These are phyloP conservation scores for Yamadazyma tumulicola DNA, from an alignment of 805 yeast species.

Conservation along the genomic window DNA sequence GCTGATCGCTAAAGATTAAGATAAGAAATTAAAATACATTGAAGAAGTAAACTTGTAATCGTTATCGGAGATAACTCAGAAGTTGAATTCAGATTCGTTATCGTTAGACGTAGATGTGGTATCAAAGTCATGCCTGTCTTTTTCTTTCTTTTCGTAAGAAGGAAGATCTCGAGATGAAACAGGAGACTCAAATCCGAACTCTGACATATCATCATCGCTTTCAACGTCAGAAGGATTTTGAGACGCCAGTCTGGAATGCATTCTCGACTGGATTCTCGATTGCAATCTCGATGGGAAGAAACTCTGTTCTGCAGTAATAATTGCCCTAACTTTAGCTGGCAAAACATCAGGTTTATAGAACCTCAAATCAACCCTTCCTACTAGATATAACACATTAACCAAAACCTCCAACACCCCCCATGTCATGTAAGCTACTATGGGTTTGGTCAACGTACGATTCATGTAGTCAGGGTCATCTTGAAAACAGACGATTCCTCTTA, in stretches of 20 bases:
- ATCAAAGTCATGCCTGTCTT: constrained; percentile 12
- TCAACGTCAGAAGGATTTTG: constrained; percentile 20
- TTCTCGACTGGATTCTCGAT: no score
- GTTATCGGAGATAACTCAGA: no score
- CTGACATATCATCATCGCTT: constrained; percentile 12
- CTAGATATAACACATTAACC: constrained; percentile 52
- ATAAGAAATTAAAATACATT: no score
- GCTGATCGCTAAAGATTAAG: no score
- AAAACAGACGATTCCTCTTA: constrained; percentile 35
- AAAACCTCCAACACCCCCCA: constrained; percentile 68
- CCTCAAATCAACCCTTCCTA: constrained; percentile 69
- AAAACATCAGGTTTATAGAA: constrained; percentile 73
- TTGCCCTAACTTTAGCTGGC: constrained; percentile 35
- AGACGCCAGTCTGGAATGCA: constrained; percentile 6
- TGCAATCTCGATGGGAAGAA: constrained; percentile 24
- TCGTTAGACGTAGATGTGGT: constrained; percentile 11
- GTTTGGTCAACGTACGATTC: constrained; percentile 28
- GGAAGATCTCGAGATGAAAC: not conserved
- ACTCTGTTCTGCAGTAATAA: constrained; percentile 42
- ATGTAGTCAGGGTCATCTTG: constrained; percentile 16
- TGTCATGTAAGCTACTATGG: constrained; percentile 60
- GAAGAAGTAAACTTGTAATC: no score
- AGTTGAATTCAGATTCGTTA: constrained; percentile 16
- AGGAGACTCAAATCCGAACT: constrained; percentile 11
- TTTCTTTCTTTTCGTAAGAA: constrained; percentile 8